phyloP scores from a whole-genome alignment of 495 filamentous ascomycete genomes.

The Xylaria palmicola region DNA sequence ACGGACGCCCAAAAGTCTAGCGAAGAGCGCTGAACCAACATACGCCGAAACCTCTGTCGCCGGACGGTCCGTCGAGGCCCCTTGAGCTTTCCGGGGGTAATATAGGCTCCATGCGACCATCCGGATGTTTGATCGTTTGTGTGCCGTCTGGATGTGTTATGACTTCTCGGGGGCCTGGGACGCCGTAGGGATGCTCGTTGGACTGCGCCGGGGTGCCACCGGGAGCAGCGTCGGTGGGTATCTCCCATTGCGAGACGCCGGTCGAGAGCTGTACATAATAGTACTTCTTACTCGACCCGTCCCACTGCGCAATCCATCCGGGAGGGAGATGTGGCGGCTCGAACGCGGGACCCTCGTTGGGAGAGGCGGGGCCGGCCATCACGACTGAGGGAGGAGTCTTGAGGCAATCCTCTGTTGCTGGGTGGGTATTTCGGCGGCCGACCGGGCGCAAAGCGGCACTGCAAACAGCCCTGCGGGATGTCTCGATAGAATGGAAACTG shows the following conservation, averaged over 20 bases:
- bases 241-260: constrained; percentile 74
- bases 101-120: constrained; percentile 52
- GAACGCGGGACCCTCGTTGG: constrained; percentile 67
- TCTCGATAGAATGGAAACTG: neutral
- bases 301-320: constrained; percentile 87
- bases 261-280: constrained; percentile 79
- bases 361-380: constrained; percentile 54
- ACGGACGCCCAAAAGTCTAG: neutral
- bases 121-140: constrained; percentile 48
- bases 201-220: constrained; percentile 48
- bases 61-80: constrained; percentile 33
- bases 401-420: neutral
- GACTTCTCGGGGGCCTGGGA: constrained; percentile 43
- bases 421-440: neutral
- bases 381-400: constrained; percentile 25
- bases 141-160: constrained; percentile 54
- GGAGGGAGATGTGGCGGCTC: constrained; percentile 66
- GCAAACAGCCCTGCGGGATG: neutral
- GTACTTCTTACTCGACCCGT: constrained; percentile 68
- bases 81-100: constrained; percentile 37
- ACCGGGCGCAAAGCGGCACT: neutral
- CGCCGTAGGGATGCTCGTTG: constrained; percentile 52
- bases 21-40: constrained; percentile 21
- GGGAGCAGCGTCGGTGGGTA: constrained; percentile 64
- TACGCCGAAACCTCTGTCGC: constrained; percentile 49